Conservation (phyloP, 768 basidiomycete species). For the Tulasnella sp. region DNA sequence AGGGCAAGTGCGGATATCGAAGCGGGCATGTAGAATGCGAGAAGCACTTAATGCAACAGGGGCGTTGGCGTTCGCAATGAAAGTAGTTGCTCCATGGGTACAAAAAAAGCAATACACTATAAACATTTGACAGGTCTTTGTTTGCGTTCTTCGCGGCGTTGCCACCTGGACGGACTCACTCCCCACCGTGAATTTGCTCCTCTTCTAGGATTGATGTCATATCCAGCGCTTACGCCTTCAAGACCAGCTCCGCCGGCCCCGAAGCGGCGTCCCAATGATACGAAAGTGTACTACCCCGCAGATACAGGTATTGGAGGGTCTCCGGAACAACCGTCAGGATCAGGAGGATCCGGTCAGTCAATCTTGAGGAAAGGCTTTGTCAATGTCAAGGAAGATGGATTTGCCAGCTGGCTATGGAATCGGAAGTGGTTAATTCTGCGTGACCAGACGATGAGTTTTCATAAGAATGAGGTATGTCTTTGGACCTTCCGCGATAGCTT, state of each 20-base stretch:
- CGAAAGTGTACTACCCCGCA: constrained; percentile 51
- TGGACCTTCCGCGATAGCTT: not conserved
- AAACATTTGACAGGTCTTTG: no score
- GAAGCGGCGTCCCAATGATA: constrained; percentile 35
- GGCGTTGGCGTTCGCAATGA: no score
- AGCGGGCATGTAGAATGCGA: no score
- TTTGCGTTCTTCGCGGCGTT: no score
- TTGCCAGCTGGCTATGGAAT: constrained; percentile 85
- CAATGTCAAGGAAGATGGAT: constrained; percentile 87
- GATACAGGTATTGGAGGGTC: constrained; percentile 78
- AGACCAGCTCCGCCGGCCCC: constrained; percentile 71
- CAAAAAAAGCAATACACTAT: no score
- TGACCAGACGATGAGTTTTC: constrained; percentile 66
- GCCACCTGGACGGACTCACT: no score
- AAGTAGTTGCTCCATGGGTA: no score
- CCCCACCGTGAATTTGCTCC: no score
- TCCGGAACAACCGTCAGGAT: constrained; percentile 34
- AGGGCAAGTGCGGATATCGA: no score
- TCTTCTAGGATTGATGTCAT: no score
- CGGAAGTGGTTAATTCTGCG: constrained; percentile 82
- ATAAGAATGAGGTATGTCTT: constrained; percentile 82
- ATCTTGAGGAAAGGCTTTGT: constrained; percentile 63
- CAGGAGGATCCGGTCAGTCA: constrained; percentile 32
- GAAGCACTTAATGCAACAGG: no score
- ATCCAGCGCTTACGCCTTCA: constrained; percentile 53